phyloP scores from a whole-genome alignment of 805 yeast genomes.

The Lipomyces yamanashiensis region DNA sequence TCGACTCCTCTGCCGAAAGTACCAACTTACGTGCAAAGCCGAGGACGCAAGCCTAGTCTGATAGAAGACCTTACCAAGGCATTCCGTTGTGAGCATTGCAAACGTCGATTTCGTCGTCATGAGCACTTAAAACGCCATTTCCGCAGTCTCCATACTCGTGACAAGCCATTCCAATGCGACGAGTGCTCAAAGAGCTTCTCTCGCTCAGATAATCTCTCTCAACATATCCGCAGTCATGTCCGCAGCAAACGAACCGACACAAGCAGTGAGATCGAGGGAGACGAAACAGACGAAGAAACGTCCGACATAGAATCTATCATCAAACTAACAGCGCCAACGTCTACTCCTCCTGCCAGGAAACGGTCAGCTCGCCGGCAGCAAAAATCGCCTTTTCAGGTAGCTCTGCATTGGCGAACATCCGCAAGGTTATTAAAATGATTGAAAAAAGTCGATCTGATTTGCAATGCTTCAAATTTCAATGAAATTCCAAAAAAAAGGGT shows the following conservation, averaged over 20 bases:
- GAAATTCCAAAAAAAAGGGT: too few species aligned
- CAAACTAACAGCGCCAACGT: neutral
- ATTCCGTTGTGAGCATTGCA: slow-evolving; percentile 46
- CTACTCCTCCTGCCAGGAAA: neutral
- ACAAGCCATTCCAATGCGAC: slow-evolving; percentile 48
- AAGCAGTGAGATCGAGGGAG: slow-evolving; percentile 2
- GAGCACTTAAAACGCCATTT: slow-evolving; percentile 59
- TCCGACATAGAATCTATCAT: neutral
- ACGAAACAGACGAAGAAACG: neutral
- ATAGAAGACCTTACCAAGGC: slow-evolving; percentile 41
- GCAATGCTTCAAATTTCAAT: too few species aligned
- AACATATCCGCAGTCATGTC: slow-evolving; percentile 43
- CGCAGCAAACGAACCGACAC: slow-evolving; percentile 5
- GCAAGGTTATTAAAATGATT: too few species aligned
- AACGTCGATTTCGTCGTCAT: slow-evolving; percentile 48
- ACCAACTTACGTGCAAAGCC: slow-evolving; percentile 27
- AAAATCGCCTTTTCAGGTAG: too few species aligned
- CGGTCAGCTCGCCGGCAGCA: too few species aligned
- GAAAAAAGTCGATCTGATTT: too few species aligned
- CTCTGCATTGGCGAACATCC: too few species aligned
- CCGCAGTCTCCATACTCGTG: slow-evolving; percentile 71
- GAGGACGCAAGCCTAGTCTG: slow-evolving; percentile 34
- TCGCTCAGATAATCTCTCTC: slow-evolving; percentile 45
- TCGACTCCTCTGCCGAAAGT: slow-evolving; percentile 1
- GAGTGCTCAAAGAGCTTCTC: slow-evolving; percentile 45